phyloP scores from a whole-genome alignment of 23 red algal genomes.

The Gracilaria domingensis region DNA sequence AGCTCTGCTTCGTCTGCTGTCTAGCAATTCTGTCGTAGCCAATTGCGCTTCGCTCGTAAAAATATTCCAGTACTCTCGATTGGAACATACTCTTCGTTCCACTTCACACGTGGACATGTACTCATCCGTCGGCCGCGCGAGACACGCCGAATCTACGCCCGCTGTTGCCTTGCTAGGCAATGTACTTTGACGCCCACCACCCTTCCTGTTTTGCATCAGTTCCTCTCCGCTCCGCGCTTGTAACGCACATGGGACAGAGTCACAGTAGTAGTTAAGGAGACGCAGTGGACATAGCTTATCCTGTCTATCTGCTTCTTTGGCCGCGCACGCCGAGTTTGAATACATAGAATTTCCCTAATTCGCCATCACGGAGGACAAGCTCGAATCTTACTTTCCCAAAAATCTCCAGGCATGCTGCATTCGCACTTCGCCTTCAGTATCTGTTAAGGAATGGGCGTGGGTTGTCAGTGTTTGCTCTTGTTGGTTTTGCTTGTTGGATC shows the following conservation, averaged over 20 bases:
- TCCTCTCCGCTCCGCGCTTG: too few relatives aligned
- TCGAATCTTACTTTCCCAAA: constrained; percentile 45
- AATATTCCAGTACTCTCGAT: background rate
- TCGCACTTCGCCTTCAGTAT: constrained; percentile 17
- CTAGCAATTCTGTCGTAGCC: background rate
- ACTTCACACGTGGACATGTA: background rate
- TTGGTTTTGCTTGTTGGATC: constrained; percentile 49
- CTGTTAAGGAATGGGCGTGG: constrained; percentile 31
- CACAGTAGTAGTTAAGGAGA: too few relatives aligned
- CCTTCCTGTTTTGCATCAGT: background rate
- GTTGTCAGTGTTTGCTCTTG: constrained; percentile 47
- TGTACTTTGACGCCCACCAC: background rate
- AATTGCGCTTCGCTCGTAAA: background rate
- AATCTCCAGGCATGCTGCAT: constrained; percentile 26
- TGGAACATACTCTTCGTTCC: background rate
- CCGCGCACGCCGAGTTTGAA: constrained; percentile 79
- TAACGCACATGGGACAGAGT: constrained; percentile 9
- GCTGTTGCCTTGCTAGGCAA: background rate
- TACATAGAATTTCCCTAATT: constrained; percentile 69
- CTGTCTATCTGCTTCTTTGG: constrained; percentile 71
- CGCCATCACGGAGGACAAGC: constrained; percentile 67
- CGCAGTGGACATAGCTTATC: constrained; percentile 15
- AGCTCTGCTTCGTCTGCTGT: background rate
- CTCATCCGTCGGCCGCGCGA: background rate
- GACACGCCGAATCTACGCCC: too few relatives aligned